Evolutionary conservation across 2,329 filamentous ascomycete genomes (phyloP).

Genomic region (Neonectria sp.): DNA sequence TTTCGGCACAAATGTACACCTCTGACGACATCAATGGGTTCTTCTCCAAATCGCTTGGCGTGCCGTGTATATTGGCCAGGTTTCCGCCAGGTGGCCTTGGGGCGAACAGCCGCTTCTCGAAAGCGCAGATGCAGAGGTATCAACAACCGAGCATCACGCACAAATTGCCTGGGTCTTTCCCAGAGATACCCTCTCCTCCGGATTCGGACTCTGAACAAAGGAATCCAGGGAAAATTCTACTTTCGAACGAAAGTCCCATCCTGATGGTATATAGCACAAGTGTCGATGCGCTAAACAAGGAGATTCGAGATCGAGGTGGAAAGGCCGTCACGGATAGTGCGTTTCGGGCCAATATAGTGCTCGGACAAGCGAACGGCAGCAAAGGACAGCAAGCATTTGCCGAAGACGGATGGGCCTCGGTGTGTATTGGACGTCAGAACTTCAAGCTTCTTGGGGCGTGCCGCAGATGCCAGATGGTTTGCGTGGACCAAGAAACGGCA

Average conservation of each 20-base stretch:
- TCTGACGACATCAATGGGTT: conserved; percentile 78
- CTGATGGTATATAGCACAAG: conserved; percentile 87
- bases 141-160: conserved; percentile 53
- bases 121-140: conserved; percentile 76
- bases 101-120: conserved; percentile 76
- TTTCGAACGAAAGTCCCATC: conserved; percentile 96
- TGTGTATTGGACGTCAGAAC: conserved; percentile 75
- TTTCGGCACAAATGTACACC: conserved; percentile 80
- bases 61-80: conserved; percentile 87
- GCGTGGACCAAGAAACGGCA: conserved; percentile 88
- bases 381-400: conserved; percentile 73
- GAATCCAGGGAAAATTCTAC: conserved; percentile 71
- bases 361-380: conserved; percentile 61
- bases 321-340: conserved; percentile 78
- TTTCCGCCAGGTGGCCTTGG: conserved; percentile 80
- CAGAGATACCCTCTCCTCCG: conserved; percentile 67
- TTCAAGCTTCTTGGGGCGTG: conserved; percentile 87
- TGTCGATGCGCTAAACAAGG: conserved; percentile 81
- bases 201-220: conserved; percentile 69
- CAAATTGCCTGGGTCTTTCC: conserved; percentile 69
- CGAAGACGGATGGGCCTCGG: conserved; percentile 83
- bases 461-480: conserved; percentile 95
- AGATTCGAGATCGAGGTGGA: conserved; percentile 76
- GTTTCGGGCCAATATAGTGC: conserved; percentile 91
- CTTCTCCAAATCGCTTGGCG: conserved; percentile 81